These are phyloP conservation scores for Hypoxylon sp. DNA, from an alignment of 2,329 filamentous ascomycete species.

Conservation along the genomic window DNA sequence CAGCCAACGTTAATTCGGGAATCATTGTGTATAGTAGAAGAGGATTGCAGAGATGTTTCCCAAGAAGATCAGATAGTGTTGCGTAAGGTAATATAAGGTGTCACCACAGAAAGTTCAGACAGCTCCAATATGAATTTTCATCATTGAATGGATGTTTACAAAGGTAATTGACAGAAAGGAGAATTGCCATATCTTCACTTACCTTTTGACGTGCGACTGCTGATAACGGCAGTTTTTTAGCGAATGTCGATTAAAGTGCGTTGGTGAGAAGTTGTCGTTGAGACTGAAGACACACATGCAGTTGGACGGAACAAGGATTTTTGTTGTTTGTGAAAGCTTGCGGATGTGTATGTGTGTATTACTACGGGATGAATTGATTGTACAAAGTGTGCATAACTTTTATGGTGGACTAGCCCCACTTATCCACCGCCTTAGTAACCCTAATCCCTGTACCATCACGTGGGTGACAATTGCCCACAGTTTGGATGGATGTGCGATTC, in stretches of 20 bases:
- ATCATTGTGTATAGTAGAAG: background rate
- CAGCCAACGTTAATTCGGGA: slow-evolving; percentile 19
- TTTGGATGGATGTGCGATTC: no score
- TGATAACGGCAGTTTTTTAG: background rate
- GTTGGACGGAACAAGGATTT: slow-evolving; percentile 11
- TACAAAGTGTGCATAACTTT: no score
- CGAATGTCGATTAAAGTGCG: background rate
- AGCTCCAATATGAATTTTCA: slow-evolving; percentile 80
- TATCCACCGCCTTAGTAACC: no score
- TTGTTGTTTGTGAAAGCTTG: background rate
- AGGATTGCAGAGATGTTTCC: slow-evolving; percentile 43
- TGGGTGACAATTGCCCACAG: no score
- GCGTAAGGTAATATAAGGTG: slow-evolving; percentile 70
- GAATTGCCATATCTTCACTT: slow-evolving; percentile 23
- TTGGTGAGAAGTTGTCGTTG: background rate
- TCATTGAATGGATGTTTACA: slow-evolving; percentile 42
- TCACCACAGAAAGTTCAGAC: slow-evolving; percentile 77
- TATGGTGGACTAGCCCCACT: no score
- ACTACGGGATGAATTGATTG: no score
- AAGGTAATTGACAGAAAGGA: background rate
- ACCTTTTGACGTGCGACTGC: slow-evolving; percentile 15
- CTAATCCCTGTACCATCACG: no score
- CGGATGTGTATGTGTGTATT: background rate
- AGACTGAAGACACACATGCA: background rate
- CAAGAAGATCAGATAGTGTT: slow-evolving; percentile 59